A percentile compares a stretch with the other conserved stretches of the same genome.
Evolutionary conservation across 805 yeast genomes (phyloP).

Genomic region (Starmerella roubikii): DNA sequence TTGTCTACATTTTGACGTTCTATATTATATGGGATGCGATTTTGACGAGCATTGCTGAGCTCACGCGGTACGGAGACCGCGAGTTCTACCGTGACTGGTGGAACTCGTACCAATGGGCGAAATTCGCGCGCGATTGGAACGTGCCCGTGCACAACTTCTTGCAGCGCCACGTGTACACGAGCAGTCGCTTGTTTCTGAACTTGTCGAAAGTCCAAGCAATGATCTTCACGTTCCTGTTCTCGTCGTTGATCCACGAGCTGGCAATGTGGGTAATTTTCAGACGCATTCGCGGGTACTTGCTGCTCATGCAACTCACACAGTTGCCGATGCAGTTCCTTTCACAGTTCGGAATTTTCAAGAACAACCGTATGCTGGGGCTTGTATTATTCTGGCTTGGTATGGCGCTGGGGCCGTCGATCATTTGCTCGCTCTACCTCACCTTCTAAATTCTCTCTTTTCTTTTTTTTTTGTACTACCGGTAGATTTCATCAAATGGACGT

Average conservation of each 20-base stretch:
- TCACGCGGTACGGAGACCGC: conserved; percentile 76
- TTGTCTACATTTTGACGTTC: conserved; percentile 64
- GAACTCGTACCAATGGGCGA: conserved; percentile 89
- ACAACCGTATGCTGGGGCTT: conserved; percentile 54
- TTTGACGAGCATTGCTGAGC: conserved; percentile 76
- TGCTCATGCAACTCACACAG: conserved; percentile 75
- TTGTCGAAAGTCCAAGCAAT: conserved; percentile 59
- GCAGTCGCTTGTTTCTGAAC: conserved; percentile 63
- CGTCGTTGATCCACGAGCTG: conserved; percentile 76
- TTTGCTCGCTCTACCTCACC: conserved; percentile 71
- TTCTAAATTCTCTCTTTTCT: conserved; percentile 31
- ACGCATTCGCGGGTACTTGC: conserved; percentile 64
- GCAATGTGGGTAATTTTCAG: conserved; percentile 84
- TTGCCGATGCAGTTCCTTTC: conserved; percentile 61
- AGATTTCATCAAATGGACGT: conserved; percentile 87
- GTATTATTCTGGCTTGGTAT: conserved; percentile 85
- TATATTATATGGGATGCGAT: conserved; percentile 94
- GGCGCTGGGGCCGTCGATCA: conserved; percentile 74
- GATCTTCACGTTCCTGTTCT: conserved; percentile 42
- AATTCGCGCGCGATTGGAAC: conserved; percentile 90
- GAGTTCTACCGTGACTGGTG: conserved; percentile 96
- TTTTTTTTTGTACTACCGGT: conserved; percentile 32
- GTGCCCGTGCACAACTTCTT: conserved; percentile 82
- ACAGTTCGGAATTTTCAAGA: conserved; percentile 42
- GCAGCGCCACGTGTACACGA: conserved; percentile 85